Percentiles rank a stretch among this genome's conserved stretches.
These are phyloP conservation scores for Gossypium turneri DNA, from an alignment of 345 rosid species.

Conservation along the genomic window DNA sequence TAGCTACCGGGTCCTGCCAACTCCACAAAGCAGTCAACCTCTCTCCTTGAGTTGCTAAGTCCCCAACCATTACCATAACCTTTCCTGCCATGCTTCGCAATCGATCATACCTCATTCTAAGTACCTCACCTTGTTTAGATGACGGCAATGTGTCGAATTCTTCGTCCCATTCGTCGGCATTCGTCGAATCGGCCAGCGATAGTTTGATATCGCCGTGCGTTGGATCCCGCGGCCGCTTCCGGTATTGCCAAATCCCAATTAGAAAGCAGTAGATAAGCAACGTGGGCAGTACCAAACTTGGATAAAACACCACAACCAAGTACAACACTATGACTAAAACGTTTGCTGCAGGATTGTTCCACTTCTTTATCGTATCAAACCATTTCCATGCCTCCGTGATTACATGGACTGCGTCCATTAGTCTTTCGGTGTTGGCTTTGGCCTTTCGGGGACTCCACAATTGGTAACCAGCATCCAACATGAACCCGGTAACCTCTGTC, in stretches of 20 bases:
- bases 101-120: slow-evolving; percentile 41
- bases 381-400: background rate
- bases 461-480: slow-evolving; percentile 32
- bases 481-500: slow-evolving; percentile 46
- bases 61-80: slow-evolving; percentile 28
- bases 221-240: slow-evolving; percentile 37
- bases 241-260: background rate
- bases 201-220: slow-evolving; percentile 34
- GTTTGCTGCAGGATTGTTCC: background rate
- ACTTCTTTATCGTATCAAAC: background rate
- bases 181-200: slow-evolving; percentile 29
- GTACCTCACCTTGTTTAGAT: slow-evolving; percentile 23
- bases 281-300: background rate
- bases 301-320: background rate
- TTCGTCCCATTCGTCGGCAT: slow-evolving; percentile 39
- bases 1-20: slow-evolving; percentile 29
- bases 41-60: background rate
- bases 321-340: background rate
- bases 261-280: background rate
- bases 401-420: background rate
- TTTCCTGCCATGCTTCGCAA: slow-evolving; percentile 39
- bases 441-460: slow-evolving; percentile 45
- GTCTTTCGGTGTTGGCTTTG: slow-evolving; percentile 35
- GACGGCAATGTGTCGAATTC: slow-evolving; percentile 49
- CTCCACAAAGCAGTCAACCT: background rate